A percentile compares a stretch with the other conserved stretches of the same genome.
phyloP scores from a whole-genome alignment of 2,329 filamentous ascomycete genomes.

The Paramyrothecium roridum region DNA sequence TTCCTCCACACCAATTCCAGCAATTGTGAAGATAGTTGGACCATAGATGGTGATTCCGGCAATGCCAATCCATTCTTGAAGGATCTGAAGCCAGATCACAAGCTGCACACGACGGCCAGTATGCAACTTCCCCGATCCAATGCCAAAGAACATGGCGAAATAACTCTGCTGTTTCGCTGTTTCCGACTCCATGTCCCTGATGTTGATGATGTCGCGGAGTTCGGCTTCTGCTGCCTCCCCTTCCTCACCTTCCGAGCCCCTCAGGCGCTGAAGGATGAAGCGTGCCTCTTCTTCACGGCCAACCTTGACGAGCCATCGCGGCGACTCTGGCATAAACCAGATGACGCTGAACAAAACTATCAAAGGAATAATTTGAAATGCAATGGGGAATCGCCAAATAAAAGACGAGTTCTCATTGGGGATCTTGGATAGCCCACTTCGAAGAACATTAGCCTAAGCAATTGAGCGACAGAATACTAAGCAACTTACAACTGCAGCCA shows the following conservation, averaged over 20 bases:
- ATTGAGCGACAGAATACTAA: background rate
- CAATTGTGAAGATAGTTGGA: slow-evolving; percentile 61
- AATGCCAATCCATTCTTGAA: slow-evolving; percentile 69
- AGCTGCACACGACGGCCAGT: slow-evolving; percentile 66
- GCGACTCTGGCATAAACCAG: slow-evolving; percentile 69
- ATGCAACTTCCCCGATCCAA: slow-evolving; percentile 63
- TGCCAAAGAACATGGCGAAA: slow-evolving; percentile 63
- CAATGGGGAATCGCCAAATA: slow-evolving; percentile 67
- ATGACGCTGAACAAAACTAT: slow-evolving; percentile 52
- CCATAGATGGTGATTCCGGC: slow-evolving; percentile 64
- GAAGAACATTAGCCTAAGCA: too few relatives aligned
- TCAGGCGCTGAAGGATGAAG: slow-evolving; percentile 61
- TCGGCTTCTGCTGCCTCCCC: slow-evolving; percentile 56
- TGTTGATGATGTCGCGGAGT: slow-evolving; percentile 64
- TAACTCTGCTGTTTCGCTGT: slow-evolving; percentile 57
- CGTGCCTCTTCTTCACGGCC: slow-evolving; percentile 65
- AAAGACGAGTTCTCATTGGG: slow-evolving; percentile 55
- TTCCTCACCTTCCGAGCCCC: slow-evolving; percentile 54
- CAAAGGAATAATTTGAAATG: slow-evolving; percentile 66
- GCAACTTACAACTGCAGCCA: slow-evolving; percentile 49
- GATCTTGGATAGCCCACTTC: slow-evolving; percentile 53
- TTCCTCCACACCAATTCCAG: slow-evolving; percentile 59
- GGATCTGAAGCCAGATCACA: slow-evolving; percentile 68
- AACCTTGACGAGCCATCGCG: slow-evolving; percentile 64
- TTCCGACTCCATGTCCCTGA: slow-evolving; percentile 61